Percentiles rank a stretch among this genome's conserved stretches.
Evolutionary conservation across 345 rosid genomes (phyloP).

Genomic region (Salix caprea): DNA sequence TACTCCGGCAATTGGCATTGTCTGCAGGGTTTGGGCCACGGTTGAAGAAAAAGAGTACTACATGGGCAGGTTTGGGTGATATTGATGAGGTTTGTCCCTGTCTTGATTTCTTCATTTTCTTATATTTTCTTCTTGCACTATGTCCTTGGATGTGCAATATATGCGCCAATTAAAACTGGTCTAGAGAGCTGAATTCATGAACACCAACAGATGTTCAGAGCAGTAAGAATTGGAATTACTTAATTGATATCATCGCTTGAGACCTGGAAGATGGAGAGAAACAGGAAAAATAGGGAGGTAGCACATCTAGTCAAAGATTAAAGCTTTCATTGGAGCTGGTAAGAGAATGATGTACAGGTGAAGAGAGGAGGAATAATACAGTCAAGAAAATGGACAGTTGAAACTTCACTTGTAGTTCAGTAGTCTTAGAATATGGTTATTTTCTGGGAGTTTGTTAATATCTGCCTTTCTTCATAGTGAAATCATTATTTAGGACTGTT

Average conservation of each 20-base stretch:
- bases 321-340: not conserved
- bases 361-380: not conserved
- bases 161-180: not conserved
- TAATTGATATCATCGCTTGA: not conserved
- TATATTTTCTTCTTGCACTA: not conserved
- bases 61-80: conserved; percentile 43
- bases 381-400: not conserved
- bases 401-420: not conserved
- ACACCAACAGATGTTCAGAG: not conserved
- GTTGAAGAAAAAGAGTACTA: conserved; percentile 53
- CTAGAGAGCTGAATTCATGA: not conserved
- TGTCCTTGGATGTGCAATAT: not conserved
- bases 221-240: not conserved
- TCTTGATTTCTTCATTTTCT: not conserved
- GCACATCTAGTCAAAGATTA: not conserved
- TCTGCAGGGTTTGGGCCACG: conserved; percentile 90
- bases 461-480: not conserved
- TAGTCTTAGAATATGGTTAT: not conserved
- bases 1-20: conserved; percentile 83
- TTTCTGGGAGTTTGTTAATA: not conserved
- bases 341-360: not conserved
- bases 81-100: conserved; percentile 57
- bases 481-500: not conserved
- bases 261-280: not conserved
- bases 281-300: not conserved